Conservation (phyloP, 176 grass and related monocot species). For the Ananas comosus region DNA sequence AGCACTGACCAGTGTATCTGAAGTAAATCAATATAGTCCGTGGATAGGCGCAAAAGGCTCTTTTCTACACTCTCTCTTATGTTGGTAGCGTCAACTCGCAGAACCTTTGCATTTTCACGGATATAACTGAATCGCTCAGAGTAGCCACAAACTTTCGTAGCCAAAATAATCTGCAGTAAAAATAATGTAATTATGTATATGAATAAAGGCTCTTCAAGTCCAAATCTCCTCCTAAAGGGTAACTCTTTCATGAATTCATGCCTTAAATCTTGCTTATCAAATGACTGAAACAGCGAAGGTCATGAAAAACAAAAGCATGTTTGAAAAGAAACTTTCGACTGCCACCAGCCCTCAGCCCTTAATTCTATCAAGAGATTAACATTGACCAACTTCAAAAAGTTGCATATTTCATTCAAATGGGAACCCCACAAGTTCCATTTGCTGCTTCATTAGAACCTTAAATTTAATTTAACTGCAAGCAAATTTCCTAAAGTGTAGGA, state of each 20-base stretch:
- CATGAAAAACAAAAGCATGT: neutral
- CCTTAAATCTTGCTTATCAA: neutral
- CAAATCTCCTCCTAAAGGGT: neutral
- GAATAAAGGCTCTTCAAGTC: neutral
- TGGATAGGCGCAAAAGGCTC: constrained; percentile 76
- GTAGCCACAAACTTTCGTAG: constrained; percentile 83
- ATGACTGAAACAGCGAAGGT: neutral
- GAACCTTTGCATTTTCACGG: constrained; percentile 41
- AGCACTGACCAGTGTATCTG: constrained; percentile 83
- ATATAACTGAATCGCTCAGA: constrained; percentile 47
- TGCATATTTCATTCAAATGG: no score
- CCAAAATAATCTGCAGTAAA: constrained; percentile 56
- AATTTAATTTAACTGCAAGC: no score
- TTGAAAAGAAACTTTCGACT: neutral
- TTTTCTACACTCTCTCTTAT: constrained; percentile 89
- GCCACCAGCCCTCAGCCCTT: no score
- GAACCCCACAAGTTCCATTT: no score
- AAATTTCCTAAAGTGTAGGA: neutral
- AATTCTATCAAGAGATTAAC: no score
- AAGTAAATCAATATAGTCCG: constrained; percentile 93
- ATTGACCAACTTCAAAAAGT: no score
- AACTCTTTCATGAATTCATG: neutral
- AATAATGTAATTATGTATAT: neutral
- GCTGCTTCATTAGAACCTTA: no score
- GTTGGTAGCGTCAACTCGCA: constrained; percentile 65